phyloP scores from a whole-genome alignment of 768 basidiomycete species.

The Tulasnella sp. region DNA sequence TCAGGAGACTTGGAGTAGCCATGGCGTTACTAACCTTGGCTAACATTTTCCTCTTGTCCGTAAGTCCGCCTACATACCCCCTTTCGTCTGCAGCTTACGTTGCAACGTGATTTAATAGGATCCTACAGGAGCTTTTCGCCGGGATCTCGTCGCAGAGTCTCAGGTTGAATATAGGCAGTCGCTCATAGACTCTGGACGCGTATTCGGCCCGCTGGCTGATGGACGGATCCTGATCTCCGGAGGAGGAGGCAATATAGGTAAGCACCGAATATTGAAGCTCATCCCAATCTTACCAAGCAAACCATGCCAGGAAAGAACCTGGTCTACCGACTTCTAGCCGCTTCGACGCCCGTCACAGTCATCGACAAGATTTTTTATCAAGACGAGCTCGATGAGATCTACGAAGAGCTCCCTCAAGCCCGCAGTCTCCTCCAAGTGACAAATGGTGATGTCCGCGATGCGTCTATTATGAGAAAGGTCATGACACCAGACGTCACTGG shows the following conservation, averaged over 20 bases:
- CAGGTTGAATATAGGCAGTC: no score
- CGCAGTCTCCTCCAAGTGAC: conserved; percentile 12
- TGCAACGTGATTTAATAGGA: no score
- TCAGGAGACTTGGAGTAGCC: no score
- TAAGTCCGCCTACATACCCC: no score
- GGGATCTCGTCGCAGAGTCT: no score
- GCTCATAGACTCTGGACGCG: background rate
- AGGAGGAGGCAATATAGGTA: conserved; percentile 19
- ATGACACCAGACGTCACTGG: conserved; percentile 16
- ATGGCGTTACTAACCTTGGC: no score
- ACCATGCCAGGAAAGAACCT: conserved; percentile 14
- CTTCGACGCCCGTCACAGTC: conserved; percentile 15
- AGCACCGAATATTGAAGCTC: background rate
- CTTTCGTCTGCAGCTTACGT: no score
- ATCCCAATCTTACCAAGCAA: no score
- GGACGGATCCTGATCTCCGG: conserved; percentile 18
- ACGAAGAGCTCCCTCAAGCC: conserved; percentile 2
- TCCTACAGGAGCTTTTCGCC: no score
- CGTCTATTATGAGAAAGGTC: background rate
- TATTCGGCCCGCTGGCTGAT: conserved; percentile 4
- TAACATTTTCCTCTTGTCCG: no score
- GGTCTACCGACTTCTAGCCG: conserved; percentile 15
- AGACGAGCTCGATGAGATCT: conserved; percentile 16
- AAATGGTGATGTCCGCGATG: conserved; percentile 17
- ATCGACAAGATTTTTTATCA: conserved; percentile 15